Conservation (phyloP, 1,139 yeast genomes). For the Scheffersomyces cryptocercus region DNA sequence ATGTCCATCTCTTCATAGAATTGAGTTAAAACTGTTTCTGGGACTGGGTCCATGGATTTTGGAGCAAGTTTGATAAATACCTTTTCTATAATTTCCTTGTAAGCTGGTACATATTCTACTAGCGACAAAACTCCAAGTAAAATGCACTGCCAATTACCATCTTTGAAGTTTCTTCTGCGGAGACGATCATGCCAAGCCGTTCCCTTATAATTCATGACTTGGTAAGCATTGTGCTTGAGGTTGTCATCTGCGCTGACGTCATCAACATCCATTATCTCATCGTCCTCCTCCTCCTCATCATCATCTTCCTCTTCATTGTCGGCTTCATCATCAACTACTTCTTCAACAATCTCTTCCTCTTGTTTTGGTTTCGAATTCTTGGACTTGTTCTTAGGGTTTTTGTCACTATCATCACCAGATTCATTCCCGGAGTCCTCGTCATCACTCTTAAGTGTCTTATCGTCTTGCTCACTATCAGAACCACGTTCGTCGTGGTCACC, state of each 20-base stretch:
- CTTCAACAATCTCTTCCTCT: conserved; percentile 14
- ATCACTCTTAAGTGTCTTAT: conserved; percentile 25
- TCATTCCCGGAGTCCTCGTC: conserved; percentile 24
- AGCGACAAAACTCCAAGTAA: conserved; percentile 69
- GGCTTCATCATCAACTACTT: conserved; percentile 9
- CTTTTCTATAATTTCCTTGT: conserved; percentile 44
- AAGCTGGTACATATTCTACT: conserved; percentile 60
- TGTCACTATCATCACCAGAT: conserved; percentile 9
- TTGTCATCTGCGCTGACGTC: conserved; percentile 17
- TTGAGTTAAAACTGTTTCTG: conserved; percentile 48
- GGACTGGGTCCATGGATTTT: conserved; percentile 46
- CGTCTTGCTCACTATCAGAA: conserved; percentile 22
- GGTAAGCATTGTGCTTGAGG: conserved; percentile 51
- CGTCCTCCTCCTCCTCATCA: conserved; percentile 16
- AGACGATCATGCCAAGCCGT: conserved; percentile 77
- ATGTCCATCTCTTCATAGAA: conserved; percentile 52
- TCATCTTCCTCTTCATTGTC: conserved; percentile 10
- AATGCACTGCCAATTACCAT: conserved; percentile 84
- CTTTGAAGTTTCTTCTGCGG: conserved; percentile 70
- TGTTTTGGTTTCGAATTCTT: conserved; percentile 4
- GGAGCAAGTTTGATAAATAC: conserved; percentile 62
- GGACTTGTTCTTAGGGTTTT: conserved; percentile 12
- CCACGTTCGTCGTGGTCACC: conserved; percentile 21
- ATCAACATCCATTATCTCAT: conserved; percentile 8
- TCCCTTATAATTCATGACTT: conserved; percentile 60